Percentiles rank a stretch among this genome's conserved stretches.
These are phyloP conservation scores for Anthracocystis walkeri DNA, from an alignment of 1,284 basidiomycete genomes.

Conservation along the genomic window DNA sequence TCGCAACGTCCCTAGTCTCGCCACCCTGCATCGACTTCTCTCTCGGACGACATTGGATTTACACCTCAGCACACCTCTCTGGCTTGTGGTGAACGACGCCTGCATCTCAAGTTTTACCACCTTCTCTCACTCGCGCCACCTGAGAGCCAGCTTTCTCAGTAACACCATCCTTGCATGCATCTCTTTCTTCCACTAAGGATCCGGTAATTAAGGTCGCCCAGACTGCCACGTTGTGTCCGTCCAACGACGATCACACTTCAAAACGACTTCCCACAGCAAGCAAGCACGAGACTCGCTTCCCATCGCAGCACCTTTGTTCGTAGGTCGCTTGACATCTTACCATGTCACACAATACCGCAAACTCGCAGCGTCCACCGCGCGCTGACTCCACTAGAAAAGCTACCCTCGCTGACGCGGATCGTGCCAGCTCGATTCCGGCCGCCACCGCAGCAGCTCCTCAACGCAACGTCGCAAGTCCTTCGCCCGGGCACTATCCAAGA, in stretches of 20 bases:
- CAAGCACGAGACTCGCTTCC: not conserved
- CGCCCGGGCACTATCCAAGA: conserved; percentile 14
- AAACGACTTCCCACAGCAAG: not conserved
- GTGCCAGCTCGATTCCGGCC: conserved; percentile 13
- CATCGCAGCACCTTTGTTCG: not conserved
- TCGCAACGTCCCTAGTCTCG: not conserved
- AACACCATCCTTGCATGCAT: conserved; percentile 13
- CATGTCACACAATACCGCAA: conserved; percentile 26
- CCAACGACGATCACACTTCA: conserved; percentile 12
- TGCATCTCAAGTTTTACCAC: not conserved
- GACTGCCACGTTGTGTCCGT: conserved; percentile 15
- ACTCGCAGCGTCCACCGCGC: conserved; percentile 25
- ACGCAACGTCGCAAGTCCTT: conserved; percentile 24
- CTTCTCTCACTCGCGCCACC: not conserved
- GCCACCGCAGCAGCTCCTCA: conserved; percentile 2
- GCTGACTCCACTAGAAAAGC: conserved; percentile 20
- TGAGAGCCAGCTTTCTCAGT: not conserved
- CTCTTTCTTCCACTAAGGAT: not conserved
- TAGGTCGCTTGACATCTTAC: not conserved
- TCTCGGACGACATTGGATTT: not conserved
- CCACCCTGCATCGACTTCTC: not conserved
- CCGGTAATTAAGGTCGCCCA: conserved; percentile 17
- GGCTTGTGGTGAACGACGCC: not conserved
- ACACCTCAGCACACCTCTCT: not conserved
- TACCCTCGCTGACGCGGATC: conserved; percentile 21